Conservation (phyloP, 768 basidiomycete genomes). For the Amanita rubescens region DNA sequence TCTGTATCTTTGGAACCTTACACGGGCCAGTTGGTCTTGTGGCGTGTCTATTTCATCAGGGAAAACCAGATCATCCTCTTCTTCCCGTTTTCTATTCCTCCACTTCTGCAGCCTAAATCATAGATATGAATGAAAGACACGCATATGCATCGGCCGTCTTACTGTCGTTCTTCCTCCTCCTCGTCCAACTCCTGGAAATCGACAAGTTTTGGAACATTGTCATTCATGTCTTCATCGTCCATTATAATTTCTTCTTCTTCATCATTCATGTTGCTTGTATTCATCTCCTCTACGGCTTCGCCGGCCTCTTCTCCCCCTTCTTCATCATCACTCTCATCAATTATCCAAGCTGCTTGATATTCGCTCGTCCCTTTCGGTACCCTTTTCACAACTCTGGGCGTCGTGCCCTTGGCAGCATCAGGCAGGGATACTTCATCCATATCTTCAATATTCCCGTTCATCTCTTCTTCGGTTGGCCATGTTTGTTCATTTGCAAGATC, state of each 20-base stretch:
- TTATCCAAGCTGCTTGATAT: conserved; percentile 96
- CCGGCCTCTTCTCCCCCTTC: conserved; percentile 38
- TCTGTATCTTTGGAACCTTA: conserved; percentile 86
- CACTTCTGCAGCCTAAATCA: conserved; percentile 54
- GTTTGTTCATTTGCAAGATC: conserved; percentile 94
- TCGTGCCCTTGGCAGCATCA: conserved; percentile 64
- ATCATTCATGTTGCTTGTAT: conserved; percentile 35
- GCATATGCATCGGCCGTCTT: conserved; percentile 20
- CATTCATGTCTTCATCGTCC: conserved; percentile 48
- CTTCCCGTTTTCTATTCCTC: conserved; percentile 64
- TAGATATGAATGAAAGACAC: not conserved
- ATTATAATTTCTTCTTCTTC: conserved; percentile 56
- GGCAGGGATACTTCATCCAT: conserved; percentile 37
- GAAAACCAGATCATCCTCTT: conserved; percentile 78
- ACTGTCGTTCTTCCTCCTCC: conserved; percentile 88
- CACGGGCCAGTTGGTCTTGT: conserved; percentile 67
- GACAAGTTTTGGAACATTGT: conserved; percentile 42
- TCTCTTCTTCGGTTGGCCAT: conserved; percentile 97
- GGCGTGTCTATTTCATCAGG: conserved; percentile 98
- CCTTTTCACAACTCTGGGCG: conserved; percentile 70
- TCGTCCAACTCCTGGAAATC: conserved; percentile 71
- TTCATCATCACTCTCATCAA: conserved; percentile 72
- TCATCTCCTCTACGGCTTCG: conserved; percentile 34
- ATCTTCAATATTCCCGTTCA: conserved; percentile 37
- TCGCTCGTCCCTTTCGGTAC: conserved; percentile 95